Base-by-base conservation (phyloP, 176 grass and related monocot genomes). In the Rhynchospora breviuscula region DNA sequence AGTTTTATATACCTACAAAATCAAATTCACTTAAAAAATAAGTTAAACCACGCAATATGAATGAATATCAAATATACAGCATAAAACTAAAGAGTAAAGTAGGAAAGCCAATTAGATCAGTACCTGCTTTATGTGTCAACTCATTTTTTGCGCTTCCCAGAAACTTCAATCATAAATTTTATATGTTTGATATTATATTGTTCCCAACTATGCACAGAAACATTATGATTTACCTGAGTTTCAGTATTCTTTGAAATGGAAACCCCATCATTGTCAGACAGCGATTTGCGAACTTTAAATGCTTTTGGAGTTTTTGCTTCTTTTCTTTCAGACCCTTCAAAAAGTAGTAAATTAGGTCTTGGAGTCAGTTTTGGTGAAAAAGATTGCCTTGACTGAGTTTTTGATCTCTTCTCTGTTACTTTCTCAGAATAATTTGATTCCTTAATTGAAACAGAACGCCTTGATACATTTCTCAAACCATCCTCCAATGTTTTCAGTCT, bases 401-500 rank as follows among this genome's bases (percentile, higher is more conserved):
- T 80, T 68, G 80, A 85, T 88, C 86, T 94, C 64, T 57, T 95
- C 9, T 79, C 87, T 61, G 62, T 44, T 23, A 57, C 54, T 67
- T 91, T 83, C 29, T 86, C 90, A 23, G 59, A 71, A 69, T 83
- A 82, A 79, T 83, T 95, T 49, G 80, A 47, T 75, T 85, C 54
- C 68, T 86, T 44, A 25, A 80, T 91, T 58, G 71, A 25, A 81
- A 81, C 79, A 46, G 79, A 81, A 81, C 57, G 54, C 58, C 58
- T 81, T 56, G 80, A 77, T 29, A 75, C 86, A 53, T 88, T 89
- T 88, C 81, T 89, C 88, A 90, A 74, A 17, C 86, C 88, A 31
- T 95, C 88, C 81, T 95, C 93, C 17, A 98, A 49, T 70, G 87
- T 89, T 72, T 91, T 98, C 45, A 98, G 17, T 59, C 89, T 91